Evolutionary conservation across 2,329 filamentous ascomycete genomes (phyloP), one percentile per base, ranked within the genome.

Genomic region (Clarireedia monteithiana): DNA sequence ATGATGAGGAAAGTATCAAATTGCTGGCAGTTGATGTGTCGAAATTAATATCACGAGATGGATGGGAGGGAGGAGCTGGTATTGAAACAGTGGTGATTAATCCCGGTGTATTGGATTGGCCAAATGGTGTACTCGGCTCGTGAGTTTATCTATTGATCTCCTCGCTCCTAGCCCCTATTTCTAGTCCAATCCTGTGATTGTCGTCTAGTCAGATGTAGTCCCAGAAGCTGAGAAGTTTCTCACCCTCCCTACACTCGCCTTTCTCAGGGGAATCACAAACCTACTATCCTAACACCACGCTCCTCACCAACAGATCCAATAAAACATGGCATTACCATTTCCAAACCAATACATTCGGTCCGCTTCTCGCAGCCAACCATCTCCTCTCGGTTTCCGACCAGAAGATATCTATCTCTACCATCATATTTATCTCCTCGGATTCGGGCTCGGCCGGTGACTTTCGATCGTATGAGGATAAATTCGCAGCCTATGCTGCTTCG

Each of bases 401-500:
- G 15, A 15, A 20, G 17, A 58, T 62, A 48, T 20, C 53, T 7
- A 63, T 67, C 55, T 52, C 56, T 1, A 77, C 73, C 17, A 72
- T 82, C 9, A 71, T 75, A 30, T 79, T 83, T 72, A 81, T 82
- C 67, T 81, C 79, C 10, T 77, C 75, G 17, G 80, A 82, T 64
- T 80, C 76, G 0, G 79, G 78, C 14, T 82, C 79, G 0, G 71
- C 76, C 2, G 67, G 71, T 7, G 66, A 70, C 6, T 82, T 82
- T 56, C 74, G 74, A 12, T 74, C 75, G n/a, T 74, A 76, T 63
- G 78, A 82, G 65, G 79, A 82, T 62, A 79, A 71, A 0, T 82
- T 82, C 58, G 79, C 76, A 1, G 80, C 79, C 10, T 83, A 82
- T 63, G 74, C 74, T 5, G 78, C 79, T 0, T 79, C 75, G 3